These are phyloP conservation scores for Brasilioporus rufonigricans DNA, from an alignment of 768 basidiomycete species.

Conservation along the genomic window DNA sequence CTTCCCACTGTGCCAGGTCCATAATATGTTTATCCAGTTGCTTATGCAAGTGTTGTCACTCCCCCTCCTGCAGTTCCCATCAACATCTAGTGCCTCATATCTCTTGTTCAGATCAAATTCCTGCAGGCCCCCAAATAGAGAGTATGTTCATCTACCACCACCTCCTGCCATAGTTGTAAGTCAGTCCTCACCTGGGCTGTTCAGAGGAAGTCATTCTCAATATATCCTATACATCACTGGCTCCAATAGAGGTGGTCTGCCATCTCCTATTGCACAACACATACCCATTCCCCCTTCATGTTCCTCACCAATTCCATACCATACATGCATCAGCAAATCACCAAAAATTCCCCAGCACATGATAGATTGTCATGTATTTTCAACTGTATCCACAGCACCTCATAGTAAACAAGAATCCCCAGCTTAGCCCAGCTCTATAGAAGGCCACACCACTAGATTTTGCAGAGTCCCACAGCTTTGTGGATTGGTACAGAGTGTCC, in stretches of 20 bases:
- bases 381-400: no score
- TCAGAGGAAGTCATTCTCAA: slow-evolving; percentile 66
- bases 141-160: slow-evolving; percentile 51
- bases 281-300: no score
- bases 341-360: no score
- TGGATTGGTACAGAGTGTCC: no score
- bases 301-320: no score
- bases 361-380: no score
- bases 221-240: slow-evolving; percentile 70
- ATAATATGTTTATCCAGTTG: slow-evolving; percentile 94
- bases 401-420: no score
- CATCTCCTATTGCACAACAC: no score
- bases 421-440: no score
- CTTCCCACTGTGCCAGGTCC: slow-evolving; percentile 88
- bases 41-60: slow-evolving; percentile 77
- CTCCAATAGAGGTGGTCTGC: slow-evolving; percentile 85
- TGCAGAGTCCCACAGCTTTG: no score
- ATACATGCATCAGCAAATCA: no score
- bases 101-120: slow-evolving; percentile 70
- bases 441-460: no score
- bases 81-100: slow-evolving; percentile 24
- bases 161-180: slow-evolving; percentile 50
- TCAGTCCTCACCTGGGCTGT: slow-evolving; percentile 65
- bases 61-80: slow-evolving; percentile 58
- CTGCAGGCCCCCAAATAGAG: slow-evolving; percentile 46